Evolutionary conservation across 1,284 basidiomycete species (phyloP).

Genomic region (Trichosporon coremiiforme): DNA sequence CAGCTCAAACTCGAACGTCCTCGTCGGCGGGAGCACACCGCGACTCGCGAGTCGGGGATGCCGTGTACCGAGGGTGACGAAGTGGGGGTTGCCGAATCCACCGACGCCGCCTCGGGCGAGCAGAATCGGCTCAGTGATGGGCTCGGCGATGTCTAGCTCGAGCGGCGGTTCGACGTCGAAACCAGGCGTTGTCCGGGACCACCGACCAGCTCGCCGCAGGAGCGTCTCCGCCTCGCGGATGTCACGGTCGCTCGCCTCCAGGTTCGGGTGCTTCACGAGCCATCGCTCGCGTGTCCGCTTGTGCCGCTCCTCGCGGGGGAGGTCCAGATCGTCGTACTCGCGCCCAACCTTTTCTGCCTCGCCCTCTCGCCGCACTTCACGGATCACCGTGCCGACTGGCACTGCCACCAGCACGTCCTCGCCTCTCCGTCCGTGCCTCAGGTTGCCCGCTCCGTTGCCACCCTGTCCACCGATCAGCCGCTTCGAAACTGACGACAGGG

Average conservation of each 20-base stretch:
- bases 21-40: constrained; percentile 76
- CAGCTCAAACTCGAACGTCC: constrained; percentile 86
- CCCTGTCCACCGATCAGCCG: constrained; percentile 71
- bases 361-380: constrained; percentile 68
- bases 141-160: constrained; percentile 64
- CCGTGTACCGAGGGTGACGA: constrained; percentile 60
- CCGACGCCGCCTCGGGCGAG: constrained; percentile 78
- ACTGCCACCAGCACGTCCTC: constrained; percentile 74
- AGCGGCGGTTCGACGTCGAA: constrained; percentile 62
- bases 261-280: constrained; percentile 78
- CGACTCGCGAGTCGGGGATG: constrained; percentile 79
- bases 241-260: constrained; percentile 67
- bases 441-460: constrained; percentile 73
- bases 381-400: constrained; percentile 84
- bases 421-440: constrained; percentile 76
- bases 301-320: constrained; percentile 32
- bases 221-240: constrained; percentile 67
- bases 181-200: constrained; percentile 35
- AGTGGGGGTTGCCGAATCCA: constrained; percentile 89
- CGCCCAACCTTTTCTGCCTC: constrained; percentile 59
- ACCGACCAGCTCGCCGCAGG: constrained; percentile 66
- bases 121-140: constrained; percentile 63
- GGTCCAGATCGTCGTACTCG: constrained; percentile 54
- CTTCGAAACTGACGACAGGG: constrained; percentile 70
- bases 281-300: constrained; percentile 64